A percentile compares a stretch with the other conserved stretches of the same genome.
Conservation (phyloP, 345 rosid genomes). For the Pelargonium nanum region DNA sequence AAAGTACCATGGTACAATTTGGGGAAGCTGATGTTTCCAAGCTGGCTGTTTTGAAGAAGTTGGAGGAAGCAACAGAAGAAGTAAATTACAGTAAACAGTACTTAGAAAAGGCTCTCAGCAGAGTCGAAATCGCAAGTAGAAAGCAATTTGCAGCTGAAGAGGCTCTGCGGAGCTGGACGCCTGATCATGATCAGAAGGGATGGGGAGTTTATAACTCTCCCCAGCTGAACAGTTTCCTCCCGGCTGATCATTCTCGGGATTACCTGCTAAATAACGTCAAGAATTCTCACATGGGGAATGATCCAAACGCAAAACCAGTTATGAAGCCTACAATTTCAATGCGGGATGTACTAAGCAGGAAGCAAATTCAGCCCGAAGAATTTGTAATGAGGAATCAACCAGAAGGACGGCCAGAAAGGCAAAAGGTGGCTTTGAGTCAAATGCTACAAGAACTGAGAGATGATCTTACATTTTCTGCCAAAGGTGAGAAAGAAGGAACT, state of each 20-base stretch:
- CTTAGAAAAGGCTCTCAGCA: constrained; percentile 59
- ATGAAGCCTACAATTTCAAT: constrained; percentile 68
- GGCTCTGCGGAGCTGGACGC: constrained; percentile 56
- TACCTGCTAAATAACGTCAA: constrained; percentile 32
- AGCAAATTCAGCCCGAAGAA: constrained; percentile 49
- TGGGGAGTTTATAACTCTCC: constrained; percentile 21
- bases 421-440: constrained; percentile 69
- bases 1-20: constrained; percentile 18
- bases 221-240: constrained; percentile 27
- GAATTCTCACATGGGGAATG: constrained; percentile 15
- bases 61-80: constrained; percentile 75
- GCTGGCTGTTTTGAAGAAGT: constrained; percentile 42
- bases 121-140: constrained; percentile 57
- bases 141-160: constrained; percentile 74
- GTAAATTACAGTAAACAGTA: constrained; percentile 63
- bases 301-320: constrained; percentile 37
- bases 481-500: constrained; percentile 29
- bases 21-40: constrained; percentile 29
- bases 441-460: constrained; percentile 78
- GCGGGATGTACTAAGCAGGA: constrained; percentile 81
- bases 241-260: constrained; percentile 23
- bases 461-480: constrained; percentile 38
- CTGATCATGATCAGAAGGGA: constrained; percentile 32
- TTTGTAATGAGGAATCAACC: constrained; percentile 24
- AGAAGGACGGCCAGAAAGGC: constrained; percentile 35